Base-by-base conservation (phyloP, 2,329 filamentous ascomycete species). In the Myriangium duriaei region DNA sequence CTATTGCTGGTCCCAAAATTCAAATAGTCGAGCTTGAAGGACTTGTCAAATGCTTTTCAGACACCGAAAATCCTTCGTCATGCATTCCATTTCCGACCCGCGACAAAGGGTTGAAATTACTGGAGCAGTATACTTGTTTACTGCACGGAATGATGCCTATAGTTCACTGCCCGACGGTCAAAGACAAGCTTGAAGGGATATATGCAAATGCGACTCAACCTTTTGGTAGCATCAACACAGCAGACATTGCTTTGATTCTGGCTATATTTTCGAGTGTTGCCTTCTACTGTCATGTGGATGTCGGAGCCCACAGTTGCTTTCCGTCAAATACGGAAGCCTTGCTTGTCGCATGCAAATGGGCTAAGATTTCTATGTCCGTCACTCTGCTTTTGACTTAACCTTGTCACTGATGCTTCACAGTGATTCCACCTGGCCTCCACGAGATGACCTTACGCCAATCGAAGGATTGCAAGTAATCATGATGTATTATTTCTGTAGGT, bases 381-480 rank as follows among this genome's bases (percentile, higher is more conserved):
- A 26, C 7, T 26, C n/a, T n/a, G n/a, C n/a, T n/a, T n/a, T n/a
- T n/a, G n/a, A n/a, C n/a, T n/a, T n/a, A n/a, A n/a, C n/a, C n/a
- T n/a, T n/a, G n/a, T n/a, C n/a, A n/a, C n/a, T n/a, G n/a, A n/a
- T n/a, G n/a, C n/a, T n/a, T 26, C 21, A 26, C n/a, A 26, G 21
- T 13, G 44, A 18, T 38, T 42, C 10, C 38, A 47, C 13, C 24
- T 40, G 4, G 33, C 40, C 28, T 41, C 42, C n/a, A 33, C 34
- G 3, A 15, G 17, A n/a, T 32, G 32, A n/a, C 31, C 39, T 6
- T 28, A 40, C 10, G 30, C n/a, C 21, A n/a, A 26, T 55, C 1
- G 51, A 52, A 19, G 41, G 35, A n/a, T 30, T 57, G 2, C 52
- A 56, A 36, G 48, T 42, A 4, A 43, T 42, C 19, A 47, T 54